Conservation (phyloP, 495 filamentous ascomycete genomes). For the Elasticomyces elasticus region DNA sequence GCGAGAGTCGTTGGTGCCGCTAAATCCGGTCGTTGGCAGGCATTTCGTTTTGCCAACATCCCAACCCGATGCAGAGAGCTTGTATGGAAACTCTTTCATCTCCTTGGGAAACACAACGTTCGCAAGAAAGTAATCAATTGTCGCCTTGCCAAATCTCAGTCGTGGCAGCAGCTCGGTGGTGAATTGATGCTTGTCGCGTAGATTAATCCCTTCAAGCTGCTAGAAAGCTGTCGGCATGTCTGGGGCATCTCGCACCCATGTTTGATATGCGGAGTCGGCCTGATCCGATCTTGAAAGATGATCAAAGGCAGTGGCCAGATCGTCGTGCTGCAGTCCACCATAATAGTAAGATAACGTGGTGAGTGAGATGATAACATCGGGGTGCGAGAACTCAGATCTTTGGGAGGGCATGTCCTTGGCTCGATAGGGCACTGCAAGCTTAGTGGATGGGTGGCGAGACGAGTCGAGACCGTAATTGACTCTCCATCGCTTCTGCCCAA, state of each 20-base stretch:
- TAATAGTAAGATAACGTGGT: slow-evolving; percentile 65
- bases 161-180: slow-evolving; percentile 40
- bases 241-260: slow-evolving; percentile 39
- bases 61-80: slow-evolving; percentile 61
- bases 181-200: slow-evolving; percentile 40
- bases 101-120: slow-evolving; percentile 56
- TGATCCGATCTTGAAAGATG: slow-evolving; percentile 47
- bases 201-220: slow-evolving; percentile 48
- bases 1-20: slow-evolving; percentile 61
- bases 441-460: slow-evolving; percentile 32
- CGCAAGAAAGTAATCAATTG: slow-evolving; percentile 55
- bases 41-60: slow-evolving; percentile 45
- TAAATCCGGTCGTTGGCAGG: slow-evolving; percentile 54
- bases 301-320: slow-evolving; percentile 42
- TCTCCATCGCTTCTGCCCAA: slow-evolving; percentile 52
- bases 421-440: slow-evolving; percentile 61
- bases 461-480: slow-evolving; percentile 53
- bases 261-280: slow-evolving; percentile 42
- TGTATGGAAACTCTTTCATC: slow-evolving; percentile 53
- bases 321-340: slow-evolving; percentile 43
- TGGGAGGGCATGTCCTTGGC: slow-evolving; percentile 56
- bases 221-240: slow-evolving; percentile 34
- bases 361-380: slow-evolving; percentile 58
- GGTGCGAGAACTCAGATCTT: slow-evolving; percentile 63
- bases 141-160: slow-evolving; percentile 42